phyloP scores from a whole-genome alignment of 306 rosid genomes.

The Echinosophora koreensis region DNA sequence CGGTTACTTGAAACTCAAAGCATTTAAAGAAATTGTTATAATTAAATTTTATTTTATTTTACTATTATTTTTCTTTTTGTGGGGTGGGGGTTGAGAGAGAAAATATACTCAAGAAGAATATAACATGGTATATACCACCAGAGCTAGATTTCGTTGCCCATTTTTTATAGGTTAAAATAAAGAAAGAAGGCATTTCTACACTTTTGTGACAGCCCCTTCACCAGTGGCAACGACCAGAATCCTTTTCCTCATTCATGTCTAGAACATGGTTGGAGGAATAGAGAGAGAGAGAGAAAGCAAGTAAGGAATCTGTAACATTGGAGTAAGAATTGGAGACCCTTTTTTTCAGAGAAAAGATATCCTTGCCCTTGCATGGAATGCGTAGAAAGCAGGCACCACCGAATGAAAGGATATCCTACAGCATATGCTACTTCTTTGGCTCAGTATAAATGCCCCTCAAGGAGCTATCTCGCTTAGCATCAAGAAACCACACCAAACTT shows the following conservation, averaged over 20 bases:
- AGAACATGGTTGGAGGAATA: not conserved
- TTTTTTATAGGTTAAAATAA: slow-evolving; percentile 18
- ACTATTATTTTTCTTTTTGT: too few species aligned
- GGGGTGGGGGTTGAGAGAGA: not conserved
- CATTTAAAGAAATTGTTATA: too few species aligned
- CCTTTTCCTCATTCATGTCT: slow-evolving; percentile 24
- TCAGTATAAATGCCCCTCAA: slow-evolving; percentile 35
- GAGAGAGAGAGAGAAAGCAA: slow-evolving; percentile 14
- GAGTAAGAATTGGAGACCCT: slow-evolving; percentile 28
- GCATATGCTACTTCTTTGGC: slow-evolving; percentile 56
- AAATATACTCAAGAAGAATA: slow-evolving; percentile 45
- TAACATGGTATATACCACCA: slow-evolving; percentile 59
- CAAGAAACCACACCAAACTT: not conserved
- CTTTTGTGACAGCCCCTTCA: slow-evolving; percentile 9
- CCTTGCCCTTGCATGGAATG: slow-evolving; percentile 44
- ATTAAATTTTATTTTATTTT: too few species aligned
- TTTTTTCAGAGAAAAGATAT: slow-evolving; percentile 31
- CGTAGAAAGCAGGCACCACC: slow-evolving; percentile 50
- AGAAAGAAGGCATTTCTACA: slow-evolving; percentile 51
- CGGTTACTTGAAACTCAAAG: slow-evolving; percentile 4
- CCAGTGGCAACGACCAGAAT: slow-evolving; percentile 13
- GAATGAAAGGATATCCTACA: slow-evolving; percentile 58
- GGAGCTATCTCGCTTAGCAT: slow-evolving; percentile 7
- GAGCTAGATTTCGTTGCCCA: slow-evolving; percentile 19
- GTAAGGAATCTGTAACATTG: slow-evolving; percentile 35